Conservation (phyloP, 2,329 filamentous ascomycete species). For the Pleomassaria siparia region DNA sequence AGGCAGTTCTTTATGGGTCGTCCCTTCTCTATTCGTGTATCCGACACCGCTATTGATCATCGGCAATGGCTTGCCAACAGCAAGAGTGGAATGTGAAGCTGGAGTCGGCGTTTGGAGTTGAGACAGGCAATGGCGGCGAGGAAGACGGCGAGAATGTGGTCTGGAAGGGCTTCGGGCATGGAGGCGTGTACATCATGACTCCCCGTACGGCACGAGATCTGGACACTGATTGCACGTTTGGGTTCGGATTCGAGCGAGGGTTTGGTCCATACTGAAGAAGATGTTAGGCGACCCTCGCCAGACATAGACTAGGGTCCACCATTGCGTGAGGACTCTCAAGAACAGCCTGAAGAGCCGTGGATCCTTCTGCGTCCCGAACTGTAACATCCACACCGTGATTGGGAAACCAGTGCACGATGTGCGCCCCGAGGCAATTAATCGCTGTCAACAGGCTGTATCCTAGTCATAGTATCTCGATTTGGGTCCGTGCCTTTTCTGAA, state of each 20-base stretch:
- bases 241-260: not conserved
- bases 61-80: not conserved
- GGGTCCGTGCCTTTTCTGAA: constrained; percentile 33
- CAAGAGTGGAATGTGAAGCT: not conserved
- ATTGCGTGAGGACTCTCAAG: constrained; percentile 25
- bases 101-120: not conserved
- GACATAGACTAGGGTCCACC: constrained; percentile 18
- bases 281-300: constrained; percentile 21
- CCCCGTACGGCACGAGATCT: not conserved
- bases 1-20: not conserved
- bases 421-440: constrained; percentile 24
- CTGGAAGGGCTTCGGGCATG: not conserved
- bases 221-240: not conserved
- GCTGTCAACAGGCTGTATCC: constrained; percentile 29
- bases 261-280: constrained; percentile 22
- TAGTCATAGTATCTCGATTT: constrained; percentile 24
- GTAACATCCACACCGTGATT: constrained; percentile 32
- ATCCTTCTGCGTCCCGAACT: constrained; percentile 22
- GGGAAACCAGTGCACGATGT: constrained; percentile 29
- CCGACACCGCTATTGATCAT: constrained; percentile 1
- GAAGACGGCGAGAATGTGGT: not conserved
- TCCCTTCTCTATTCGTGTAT: not conserved
- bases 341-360: constrained; percentile 28
- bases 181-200: not conserved
- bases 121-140: no score